These are phyloP conservation scores for Fabrea salina DNA, from an alignment of 169 alveolate species.

Conservation along the genomic window DNA sequence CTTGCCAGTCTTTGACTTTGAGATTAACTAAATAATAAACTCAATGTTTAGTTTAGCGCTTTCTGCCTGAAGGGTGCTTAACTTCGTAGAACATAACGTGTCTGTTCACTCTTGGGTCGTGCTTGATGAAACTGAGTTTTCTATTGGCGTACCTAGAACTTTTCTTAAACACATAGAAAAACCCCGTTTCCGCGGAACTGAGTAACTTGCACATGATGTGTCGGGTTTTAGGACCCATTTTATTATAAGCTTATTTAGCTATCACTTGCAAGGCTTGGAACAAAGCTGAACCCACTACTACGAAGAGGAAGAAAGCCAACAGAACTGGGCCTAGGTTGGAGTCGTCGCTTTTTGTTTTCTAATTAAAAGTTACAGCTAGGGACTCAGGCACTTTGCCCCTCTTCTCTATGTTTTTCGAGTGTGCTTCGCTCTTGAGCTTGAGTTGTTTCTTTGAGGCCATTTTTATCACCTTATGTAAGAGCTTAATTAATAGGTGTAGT, in stretches of 20 bases:
- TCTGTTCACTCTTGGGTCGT: conserved; percentile 39
- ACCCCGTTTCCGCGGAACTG: conserved; percentile 39
- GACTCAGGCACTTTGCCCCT: conserved; percentile 66
- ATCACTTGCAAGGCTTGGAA: conserved; percentile 38
- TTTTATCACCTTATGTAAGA: no score
- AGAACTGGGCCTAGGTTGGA: conserved; percentile 54
- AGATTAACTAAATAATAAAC: conserved; percentile 2
- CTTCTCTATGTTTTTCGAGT: conserved; percentile 45
- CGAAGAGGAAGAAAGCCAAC: conserved; percentile 56
- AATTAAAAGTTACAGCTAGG: conserved; percentile 38
- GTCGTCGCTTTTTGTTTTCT: conserved; percentile 35
- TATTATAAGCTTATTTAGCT: neutral
- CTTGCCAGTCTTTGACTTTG: conserved; percentile 28
- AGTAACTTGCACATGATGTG: conserved; percentile 22
- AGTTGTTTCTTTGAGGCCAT: conserved; percentile 33
- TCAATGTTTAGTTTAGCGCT: neutral
- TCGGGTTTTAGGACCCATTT: conserved; percentile 4
- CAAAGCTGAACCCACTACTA: conserved; percentile 58
- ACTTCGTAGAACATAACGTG: conserved; percentile 32
- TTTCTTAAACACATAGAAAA: conserved; percentile 33
- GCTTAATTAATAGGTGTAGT: conserved; percentile 51
- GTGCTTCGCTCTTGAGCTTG: conserved; percentile 50
- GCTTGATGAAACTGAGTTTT: conserved; percentile 19
- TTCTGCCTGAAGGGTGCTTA: conserved; percentile 34
- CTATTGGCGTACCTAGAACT: conserved; percentile 22